Evolutionary conservation across 176 grass and related monocot species (phyloP).

Genomic region (Carex cristatella): DNA sequence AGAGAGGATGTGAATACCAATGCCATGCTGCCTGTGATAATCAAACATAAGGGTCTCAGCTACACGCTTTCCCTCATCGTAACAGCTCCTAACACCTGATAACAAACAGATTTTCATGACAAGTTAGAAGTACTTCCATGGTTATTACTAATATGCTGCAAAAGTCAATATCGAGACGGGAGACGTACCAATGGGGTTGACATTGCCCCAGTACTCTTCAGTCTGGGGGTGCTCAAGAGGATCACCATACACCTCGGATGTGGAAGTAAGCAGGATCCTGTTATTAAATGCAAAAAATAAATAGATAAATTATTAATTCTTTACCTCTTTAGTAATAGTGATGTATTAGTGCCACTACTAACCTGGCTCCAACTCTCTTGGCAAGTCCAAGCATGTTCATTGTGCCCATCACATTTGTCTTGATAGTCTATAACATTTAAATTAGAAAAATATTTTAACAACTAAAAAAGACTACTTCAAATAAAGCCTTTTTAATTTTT

Average conservation of each 20-base stretch:
- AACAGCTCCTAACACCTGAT: conserved; percentile 97
- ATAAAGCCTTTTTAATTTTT: not conserved
- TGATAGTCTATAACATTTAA: conserved; percentile 64
- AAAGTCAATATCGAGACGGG: not conserved
- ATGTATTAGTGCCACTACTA: conserved; percentile 10
- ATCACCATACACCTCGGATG: conserved; percentile 98
- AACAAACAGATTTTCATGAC: conserved; percentile 12
- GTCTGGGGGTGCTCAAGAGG: conserved; percentile 94
- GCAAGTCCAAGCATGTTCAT: conserved; percentile 99
- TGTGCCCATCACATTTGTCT: conserved; percentile 99
- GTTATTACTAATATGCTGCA: not conserved
- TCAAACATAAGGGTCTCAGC: conserved; percentile 99
- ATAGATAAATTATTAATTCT: not conserved
- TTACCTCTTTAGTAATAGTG: not conserved
- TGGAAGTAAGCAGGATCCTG: conserved; percentile 96
- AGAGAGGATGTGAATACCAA: conserved; percentile 47
- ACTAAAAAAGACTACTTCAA: not conserved
- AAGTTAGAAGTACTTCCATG: conserved; percentile 15
- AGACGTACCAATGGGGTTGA: conserved; percentile 90
- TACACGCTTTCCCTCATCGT: conserved; percentile 99
- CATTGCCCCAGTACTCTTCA: conserved; percentile 99
- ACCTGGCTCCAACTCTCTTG: conserved; percentile 98
- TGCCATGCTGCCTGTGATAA: conserved; percentile 98
- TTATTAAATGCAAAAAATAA: conserved; percentile 18
- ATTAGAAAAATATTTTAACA: conserved; percentile 15